A percentile compares a stretch with the other conserved stretches of the same genome.
Conservation (phyloP, 2,329 filamentous ascomycete genomes). For the Leptographium flavum region DNA sequence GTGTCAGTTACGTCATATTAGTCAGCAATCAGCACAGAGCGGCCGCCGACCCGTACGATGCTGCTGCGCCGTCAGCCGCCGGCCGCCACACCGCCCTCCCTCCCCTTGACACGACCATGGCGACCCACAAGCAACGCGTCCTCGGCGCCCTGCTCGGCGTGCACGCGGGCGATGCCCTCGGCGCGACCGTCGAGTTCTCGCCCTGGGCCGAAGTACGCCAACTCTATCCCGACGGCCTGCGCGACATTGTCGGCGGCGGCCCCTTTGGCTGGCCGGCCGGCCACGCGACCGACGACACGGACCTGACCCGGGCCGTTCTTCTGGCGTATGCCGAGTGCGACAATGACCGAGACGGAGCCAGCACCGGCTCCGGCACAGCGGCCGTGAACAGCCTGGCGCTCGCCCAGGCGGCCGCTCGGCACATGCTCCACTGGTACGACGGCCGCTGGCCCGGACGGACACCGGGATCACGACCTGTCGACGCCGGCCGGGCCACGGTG, state of each 20-base stretch:
- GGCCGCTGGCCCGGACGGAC: conserved; percentile 28
- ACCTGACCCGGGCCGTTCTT: conserved; percentile 29
- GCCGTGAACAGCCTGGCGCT: conserved; percentile 14
- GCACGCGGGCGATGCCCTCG: conserved; percentile 31
- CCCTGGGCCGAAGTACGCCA: conserved; percentile 19
- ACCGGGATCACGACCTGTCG: conserved; percentile 18
- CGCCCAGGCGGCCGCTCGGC: conserved; percentile 19
- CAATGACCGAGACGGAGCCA: not conserved
- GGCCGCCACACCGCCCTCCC: no score
- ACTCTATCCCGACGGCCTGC: conserved; percentile 22
- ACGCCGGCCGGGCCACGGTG: conserved; percentile 26
- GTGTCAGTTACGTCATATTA: conserved; percentile 27
- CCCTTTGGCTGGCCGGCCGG: conserved; percentile 26
- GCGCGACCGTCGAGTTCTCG: conserved; percentile 29
- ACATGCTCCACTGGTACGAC: conserved; percentile 26
- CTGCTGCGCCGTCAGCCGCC: no score
- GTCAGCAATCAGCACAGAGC: not conserved
- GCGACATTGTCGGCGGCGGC: conserved; percentile 30
- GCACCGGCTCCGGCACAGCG: not conserved
- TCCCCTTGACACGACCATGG: no score
- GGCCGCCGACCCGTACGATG: no score
- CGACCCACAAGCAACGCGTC: conserved; percentile 15
- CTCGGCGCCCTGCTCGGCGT: conserved; percentile 30
- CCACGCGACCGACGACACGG: conserved; percentile 33
- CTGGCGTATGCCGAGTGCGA: conserved; percentile 29